Evolutionary conservation across 192 early-diverging fungal genomes (phyloP), one percentile per base, ranked within the genome.

Genomic region (Entophlyctis helioformis): DNA sequence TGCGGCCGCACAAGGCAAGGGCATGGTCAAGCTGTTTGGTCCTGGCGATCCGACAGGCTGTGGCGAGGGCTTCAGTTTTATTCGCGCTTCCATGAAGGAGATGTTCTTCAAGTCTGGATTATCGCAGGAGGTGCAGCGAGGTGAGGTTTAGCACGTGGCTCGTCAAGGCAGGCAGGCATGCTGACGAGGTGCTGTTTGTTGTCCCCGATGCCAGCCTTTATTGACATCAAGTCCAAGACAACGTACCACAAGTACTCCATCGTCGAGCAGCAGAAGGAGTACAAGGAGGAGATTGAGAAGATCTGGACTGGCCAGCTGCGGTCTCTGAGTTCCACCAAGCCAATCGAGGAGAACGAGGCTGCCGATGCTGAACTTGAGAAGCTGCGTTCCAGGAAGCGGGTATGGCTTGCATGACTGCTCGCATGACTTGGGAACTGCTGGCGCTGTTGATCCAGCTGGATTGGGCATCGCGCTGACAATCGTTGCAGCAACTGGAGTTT

Each of bases 21-120:
- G 87, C 10, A 90, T 92, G 89, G 65, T 96, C 38, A 82, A 93
- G 66, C 74, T 98, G 9, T 85, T 86, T 53, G 95, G 95, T 16
- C 83, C 83, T n/a, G 95, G 91, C 42, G 95, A 98, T 63, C 95
- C 95, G 5, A 92, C 92, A 0, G 95, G 91, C 10, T 62, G 74
- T 35, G 91, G 89, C 37, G 92, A 96, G 52, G 95, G 90, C 8
- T 96, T 98, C 53, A 96, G 92, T 71, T 98, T 93, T 62, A 87
- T 98, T 50, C 80, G 91, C 23, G 86, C 87, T 19, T 87, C 85
- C 12, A 96, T 96, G 91, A 96, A 94, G 64, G 95, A 96, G 48
- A 93, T 94, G 43, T 93, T 97, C 50, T 67, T 94, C 53, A 69
- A 87, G 18, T 73, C 81, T 10, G 87, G 87, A 18, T 89, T 91